Percentiles rank a stretch among this genome's conserved stretches.
Conservation (phyloP, 2,329 filamentous ascomycete species). For the Coniosporium uncinatum region DNA sequence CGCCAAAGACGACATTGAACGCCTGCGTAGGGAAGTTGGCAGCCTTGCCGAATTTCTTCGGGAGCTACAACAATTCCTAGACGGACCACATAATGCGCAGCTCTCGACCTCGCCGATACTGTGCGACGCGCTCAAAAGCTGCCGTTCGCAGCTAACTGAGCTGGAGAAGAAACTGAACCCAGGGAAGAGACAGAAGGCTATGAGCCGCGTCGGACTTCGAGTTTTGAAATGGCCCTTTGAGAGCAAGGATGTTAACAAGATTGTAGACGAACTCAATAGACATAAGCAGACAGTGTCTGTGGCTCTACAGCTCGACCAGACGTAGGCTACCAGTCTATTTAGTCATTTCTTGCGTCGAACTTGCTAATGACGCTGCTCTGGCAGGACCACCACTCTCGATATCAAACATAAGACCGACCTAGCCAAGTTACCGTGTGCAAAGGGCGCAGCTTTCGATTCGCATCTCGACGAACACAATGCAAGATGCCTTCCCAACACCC, state of each 20-base stretch:
- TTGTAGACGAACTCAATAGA: constrained; percentile 12
- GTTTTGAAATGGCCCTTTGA: constrained; percentile 22
- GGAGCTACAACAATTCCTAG: constrained; percentile 15
- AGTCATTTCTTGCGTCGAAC: neutral
- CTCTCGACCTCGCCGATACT: constrained; percentile 19
- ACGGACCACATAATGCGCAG: constrained; percentile 15
- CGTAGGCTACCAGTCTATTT: neutral
- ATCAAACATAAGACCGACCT: too few species aligned
- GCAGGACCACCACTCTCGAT: too few species aligned
- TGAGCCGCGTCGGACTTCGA: constrained; percentile 15
- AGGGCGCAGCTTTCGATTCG: constrained; percentile 11
- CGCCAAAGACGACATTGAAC: constrained; percentile 22
- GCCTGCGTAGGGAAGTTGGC: constrained; percentile 19
- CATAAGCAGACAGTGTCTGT: constrained; percentile 15
- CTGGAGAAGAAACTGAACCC: constrained; percentile 5
- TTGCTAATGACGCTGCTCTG: neutral
- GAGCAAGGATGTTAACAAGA: constrained; percentile 14
- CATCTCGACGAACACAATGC: constrained; percentile 7
- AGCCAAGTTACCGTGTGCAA: constrained; percentile 15
- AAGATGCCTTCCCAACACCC: constrained; percentile 13
- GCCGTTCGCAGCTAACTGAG: constrained; percentile 12
- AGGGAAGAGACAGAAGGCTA: constrained; percentile 3
- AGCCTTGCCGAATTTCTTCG: constrained; percentile 17
- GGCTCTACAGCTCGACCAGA: neutral
- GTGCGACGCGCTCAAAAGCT: constrained; percentile 10